Conservation (phyloP, 2,329 filamentous ascomycete species). For the Colletotrichum sp. region DNA sequence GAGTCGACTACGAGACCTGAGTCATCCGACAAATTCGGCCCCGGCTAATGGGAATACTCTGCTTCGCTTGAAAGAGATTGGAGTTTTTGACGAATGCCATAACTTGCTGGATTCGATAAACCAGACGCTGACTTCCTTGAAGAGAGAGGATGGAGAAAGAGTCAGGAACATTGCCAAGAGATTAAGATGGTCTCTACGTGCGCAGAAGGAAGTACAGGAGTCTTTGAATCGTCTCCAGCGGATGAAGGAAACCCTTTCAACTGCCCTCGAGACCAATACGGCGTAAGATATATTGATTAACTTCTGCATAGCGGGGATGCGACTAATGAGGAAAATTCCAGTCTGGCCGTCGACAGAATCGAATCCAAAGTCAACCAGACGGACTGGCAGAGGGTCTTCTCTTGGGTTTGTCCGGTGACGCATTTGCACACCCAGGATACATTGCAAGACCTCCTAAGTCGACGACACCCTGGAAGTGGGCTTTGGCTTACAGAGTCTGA, state of each 20-base stretch:
- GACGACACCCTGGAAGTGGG: neutral
- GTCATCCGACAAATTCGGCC: rapidly evolving
- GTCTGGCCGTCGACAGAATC: neutral
- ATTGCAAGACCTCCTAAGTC: rapidly evolving
- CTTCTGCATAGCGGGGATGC: too few species aligned
- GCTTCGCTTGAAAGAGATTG: neutral
- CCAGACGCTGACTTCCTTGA: rapidly evolving
- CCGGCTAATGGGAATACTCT: neutral
- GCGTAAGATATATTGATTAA: too few species aligned
- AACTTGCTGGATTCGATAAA: neutral
- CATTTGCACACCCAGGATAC: neutral
- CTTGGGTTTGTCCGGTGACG: neutral
- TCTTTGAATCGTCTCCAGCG: neutral
- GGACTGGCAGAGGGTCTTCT: neutral
- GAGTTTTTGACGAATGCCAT: neutral
- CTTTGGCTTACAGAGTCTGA: rapidly evolving
- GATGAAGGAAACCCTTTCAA: neutral
- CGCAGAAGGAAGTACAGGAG: neutral
- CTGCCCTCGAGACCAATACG: rapidly evolving
- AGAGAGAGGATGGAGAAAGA: neutral
- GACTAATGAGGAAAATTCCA: too few species aligned
- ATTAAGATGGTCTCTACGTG: rapidly evolving
- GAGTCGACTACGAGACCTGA: neutral
- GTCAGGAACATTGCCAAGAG: neutral
- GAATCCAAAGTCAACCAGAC: neutral